Conservation (phyloP, 2,329 filamentous ascomycete species). For the Ciborinia camelliae region DNA sequence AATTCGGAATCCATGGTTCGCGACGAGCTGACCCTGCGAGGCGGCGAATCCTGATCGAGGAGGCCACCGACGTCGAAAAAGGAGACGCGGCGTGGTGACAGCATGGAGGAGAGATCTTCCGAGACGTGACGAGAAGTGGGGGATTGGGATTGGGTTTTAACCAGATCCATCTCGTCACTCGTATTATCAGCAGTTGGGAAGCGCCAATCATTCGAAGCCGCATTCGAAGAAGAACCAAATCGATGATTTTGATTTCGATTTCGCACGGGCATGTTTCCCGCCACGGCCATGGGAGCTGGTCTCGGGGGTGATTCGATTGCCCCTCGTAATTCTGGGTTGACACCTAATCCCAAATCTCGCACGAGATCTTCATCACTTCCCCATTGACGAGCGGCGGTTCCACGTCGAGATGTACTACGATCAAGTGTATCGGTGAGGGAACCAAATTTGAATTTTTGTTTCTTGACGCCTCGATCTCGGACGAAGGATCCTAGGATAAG, state of each 20-base stretch:
- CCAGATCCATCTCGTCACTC: slow-evolving; percentile 45
- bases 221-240: not conserved
- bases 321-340: slow-evolving; percentile 51
- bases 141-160: slow-evolving; percentile 32
- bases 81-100: slow-evolving; percentile 60
- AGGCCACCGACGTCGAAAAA: slow-evolving; percentile 85
- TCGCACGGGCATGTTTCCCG: slow-evolving; percentile 30
- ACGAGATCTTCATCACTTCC: slow-evolving; percentile 92
- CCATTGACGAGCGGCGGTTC: slow-evolving; percentile 61
- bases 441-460: slow-evolving; percentile 71
- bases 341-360: slow-evolving; percentile 70
- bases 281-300: slow-evolving; percentile 36
- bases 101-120: slow-evolving; percentile 37
- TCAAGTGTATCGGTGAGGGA: slow-evolving; percentile 61
- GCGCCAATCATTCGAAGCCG: slow-evolving; percentile 31
- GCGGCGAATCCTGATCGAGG: slow-evolving; percentile 50
- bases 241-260: too few species aligned
- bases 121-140: slow-evolving; percentile 29
- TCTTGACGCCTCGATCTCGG: slow-evolving; percentile 85
- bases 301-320: slow-evolving; percentile 25
- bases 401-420: slow-evolving; percentile 42
- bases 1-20: slow-evolving; percentile 32
- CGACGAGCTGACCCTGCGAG: slow-evolving; percentile 28
- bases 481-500: slow-evolving; percentile 91
- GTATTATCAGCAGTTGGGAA: slow-evolving; percentile 36